A percentile compares a stretch with the other conserved stretches of the same genome.
Conservation (phyloP, 106 monocot genomes). For the Dendrobium chrysotoxum region DNA sequence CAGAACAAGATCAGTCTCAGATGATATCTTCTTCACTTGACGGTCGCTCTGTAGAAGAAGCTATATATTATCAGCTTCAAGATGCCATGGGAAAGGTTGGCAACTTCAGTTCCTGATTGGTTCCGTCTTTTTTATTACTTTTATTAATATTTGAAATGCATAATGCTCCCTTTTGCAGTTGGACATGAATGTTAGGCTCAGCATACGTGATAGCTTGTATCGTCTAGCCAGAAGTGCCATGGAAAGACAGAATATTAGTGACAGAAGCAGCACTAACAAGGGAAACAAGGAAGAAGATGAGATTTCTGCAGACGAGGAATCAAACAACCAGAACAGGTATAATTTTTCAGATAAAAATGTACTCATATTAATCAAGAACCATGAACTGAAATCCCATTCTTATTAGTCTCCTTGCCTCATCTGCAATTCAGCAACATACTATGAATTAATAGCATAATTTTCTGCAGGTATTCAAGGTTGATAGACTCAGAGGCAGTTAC, state of each 20-base stretch:
- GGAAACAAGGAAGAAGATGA: slow-evolving; percentile 40
- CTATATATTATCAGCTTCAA: slow-evolving; percentile 62
- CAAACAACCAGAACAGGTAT: slow-evolving; percentile 36
- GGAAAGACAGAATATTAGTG: slow-evolving; percentile 47
- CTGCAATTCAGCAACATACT: neutral
- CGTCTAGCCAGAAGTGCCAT: slow-evolving; percentile 59
- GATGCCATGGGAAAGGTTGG: slow-evolving; percentile 67
- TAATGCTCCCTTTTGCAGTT: slow-evolving; percentile 33
- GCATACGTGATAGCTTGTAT: slow-evolving; percentile 68
- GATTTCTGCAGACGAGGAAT: slow-evolving; percentile 20
- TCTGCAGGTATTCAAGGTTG: slow-evolving; percentile 28
- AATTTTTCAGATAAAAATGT: neutral
- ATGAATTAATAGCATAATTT: neutral
- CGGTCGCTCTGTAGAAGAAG: slow-evolving; percentile 50
- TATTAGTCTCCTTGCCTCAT: neutral
- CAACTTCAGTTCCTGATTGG: neutral
- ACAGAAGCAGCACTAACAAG: slow-evolving; percentile 41
- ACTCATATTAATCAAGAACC: neutral
- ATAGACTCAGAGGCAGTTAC: slow-evolving; percentile 53
- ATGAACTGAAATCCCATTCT: neutral
- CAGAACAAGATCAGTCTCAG: slow-evolving; percentile 35
- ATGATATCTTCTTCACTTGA: slow-evolving; percentile 24
- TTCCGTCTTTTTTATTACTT: neutral
- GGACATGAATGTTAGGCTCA: slow-evolving; percentile 48
- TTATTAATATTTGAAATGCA: neutral